Evolutionary conservation across 1,284 basidiomycete genomes (phyloP).

Genomic region (Athelia sp.): DNA sequence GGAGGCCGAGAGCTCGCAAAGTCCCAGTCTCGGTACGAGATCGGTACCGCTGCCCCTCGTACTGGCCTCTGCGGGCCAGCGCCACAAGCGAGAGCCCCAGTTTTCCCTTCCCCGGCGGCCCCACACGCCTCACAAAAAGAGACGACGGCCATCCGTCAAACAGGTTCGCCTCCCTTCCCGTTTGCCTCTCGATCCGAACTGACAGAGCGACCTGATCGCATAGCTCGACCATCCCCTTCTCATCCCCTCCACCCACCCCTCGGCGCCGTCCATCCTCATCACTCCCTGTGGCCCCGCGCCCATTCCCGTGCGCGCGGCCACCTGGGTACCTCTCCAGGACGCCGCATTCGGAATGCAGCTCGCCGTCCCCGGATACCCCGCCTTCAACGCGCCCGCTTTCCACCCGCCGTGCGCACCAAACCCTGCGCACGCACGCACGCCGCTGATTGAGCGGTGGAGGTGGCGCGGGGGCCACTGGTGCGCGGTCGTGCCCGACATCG

Average conservation of each 20-base stretch:
- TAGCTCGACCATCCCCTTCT: constrained; percentile 21
- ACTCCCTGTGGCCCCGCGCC: constrained; percentile 37
- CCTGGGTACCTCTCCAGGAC: constrained; percentile 50
- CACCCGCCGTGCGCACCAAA: constrained; percentile 15
- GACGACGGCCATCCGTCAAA: constrained; percentile 16
- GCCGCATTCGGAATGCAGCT: constrained; percentile 45
- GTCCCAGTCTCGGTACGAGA: constrained; percentile 9
- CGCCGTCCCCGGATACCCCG: constrained; percentile 44
- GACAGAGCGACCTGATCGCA: too few relatives aligned
- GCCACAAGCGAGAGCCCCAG: neutral
- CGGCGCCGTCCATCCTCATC: constrained; percentile 45
- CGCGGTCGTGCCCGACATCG: constrained; percentile 38
- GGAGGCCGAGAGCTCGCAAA: neutral
- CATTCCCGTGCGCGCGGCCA: too few relatives aligned
- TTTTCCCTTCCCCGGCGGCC: constrained; percentile 13
- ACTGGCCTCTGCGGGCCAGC: neutral
- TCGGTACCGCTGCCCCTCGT: constrained; percentile 2
- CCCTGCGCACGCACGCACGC: constrained; percentile 13
- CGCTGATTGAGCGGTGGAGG: constrained; percentile 36
- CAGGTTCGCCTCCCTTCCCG: too few relatives aligned
- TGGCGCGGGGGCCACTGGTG: constrained; percentile 52
- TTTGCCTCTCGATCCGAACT: neutral
- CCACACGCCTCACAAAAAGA: constrained; percentile 8
- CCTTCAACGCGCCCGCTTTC: constrained; percentile 44
- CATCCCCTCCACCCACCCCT: constrained; percentile 28